phyloP scores from a whole-genome alignment of 2,329 filamentous ascomycete genomes.

The Colletotrichum costaricense region DNA sequence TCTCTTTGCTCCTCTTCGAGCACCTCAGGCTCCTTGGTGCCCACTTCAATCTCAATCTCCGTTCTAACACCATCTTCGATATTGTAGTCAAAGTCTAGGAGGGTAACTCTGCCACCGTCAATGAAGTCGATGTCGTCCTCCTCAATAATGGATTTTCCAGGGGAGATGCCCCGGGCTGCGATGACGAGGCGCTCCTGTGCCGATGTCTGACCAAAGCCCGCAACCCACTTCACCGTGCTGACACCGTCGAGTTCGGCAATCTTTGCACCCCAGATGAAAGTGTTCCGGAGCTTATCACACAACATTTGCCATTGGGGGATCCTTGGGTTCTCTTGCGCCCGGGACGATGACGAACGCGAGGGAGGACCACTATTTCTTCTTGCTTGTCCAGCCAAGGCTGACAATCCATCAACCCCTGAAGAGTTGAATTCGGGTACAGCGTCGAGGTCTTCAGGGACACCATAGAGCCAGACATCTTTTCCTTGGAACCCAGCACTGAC shows the following conservation, averaged over 20 bases:
- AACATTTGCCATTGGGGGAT: constrained; percentile 77
- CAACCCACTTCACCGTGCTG: constrained; percentile 79
- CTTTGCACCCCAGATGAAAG: constrained; percentile 75
- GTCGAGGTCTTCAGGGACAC: constrained; percentile 79
- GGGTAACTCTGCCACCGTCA: constrained; percentile 79
- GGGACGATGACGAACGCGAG: constrained; percentile 49
- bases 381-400: constrained; percentile 39
- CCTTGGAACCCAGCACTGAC: constrained; percentile 80
- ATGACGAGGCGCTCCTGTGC: constrained; percentile 72
- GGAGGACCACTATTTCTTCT: constrained; percentile 56
- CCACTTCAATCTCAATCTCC: constrained; percentile 79
- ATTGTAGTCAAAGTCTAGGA: constrained; percentile 80
- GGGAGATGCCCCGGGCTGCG: constrained; percentile 76
- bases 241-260: constrained; percentile 74
- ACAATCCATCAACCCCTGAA: constrained; percentile 42
- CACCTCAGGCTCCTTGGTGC: constrained; percentile 74
- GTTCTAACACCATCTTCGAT: constrained; percentile 63
- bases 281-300: constrained; percentile 76
- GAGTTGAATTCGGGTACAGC: constrained; percentile 60
- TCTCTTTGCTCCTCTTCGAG: constrained; percentile 80
- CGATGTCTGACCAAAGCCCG: constrained; percentile 59
- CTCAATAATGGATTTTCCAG: constrained; percentile 67
- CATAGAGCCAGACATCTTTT: constrained; percentile 82
- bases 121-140: constrained; percentile 80
- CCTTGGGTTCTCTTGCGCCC: constrained; percentile 49